Conservation (phyloP, 2,329 filamentous ascomycete genomes). For the Diaporthe amygdali region DNA sequence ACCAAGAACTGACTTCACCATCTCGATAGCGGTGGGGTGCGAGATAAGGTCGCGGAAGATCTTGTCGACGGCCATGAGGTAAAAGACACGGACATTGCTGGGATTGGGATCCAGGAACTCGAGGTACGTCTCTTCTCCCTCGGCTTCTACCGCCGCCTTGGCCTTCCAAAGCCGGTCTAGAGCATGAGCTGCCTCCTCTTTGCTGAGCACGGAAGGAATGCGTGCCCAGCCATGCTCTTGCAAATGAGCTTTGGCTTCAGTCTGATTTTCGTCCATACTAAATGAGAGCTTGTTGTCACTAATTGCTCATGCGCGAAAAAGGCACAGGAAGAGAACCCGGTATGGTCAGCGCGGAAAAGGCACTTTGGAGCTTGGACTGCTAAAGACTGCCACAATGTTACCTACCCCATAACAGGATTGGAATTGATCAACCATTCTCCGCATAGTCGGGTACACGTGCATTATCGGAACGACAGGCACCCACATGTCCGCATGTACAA, state of each 20-base stretch:
- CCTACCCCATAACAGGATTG: too few species aligned
- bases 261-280: neutral
- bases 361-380: too few species aligned
- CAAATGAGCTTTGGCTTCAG: constrained; percentile 21
- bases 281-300: neutral
- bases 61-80: constrained; percentile 27
- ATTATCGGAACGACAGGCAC: too few species aligned
- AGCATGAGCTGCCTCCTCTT: constrained; percentile 15
- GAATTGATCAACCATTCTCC: too few species aligned
- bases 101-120: constrained; percentile 26
- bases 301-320: too few species aligned
- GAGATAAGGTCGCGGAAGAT: constrained; percentile 27
- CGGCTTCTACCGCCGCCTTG: constrained; percentile 13
- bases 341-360: neutral
- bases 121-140: constrained; percentile 23
- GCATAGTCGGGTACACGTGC: too few species aligned
- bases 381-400: too few species aligned
- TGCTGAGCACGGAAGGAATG: constrained; percentile 18
- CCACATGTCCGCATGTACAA: too few species aligned
- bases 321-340: neutral
- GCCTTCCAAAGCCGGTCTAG: constrained; percentile 23
- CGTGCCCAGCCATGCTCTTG: constrained; percentile 24
- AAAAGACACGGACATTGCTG: constrained; percentile 27
- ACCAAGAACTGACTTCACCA: constrained; percentile 34
- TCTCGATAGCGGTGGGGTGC: constrained; percentile 25